These are phyloP conservation scores for Kuraishia cidri DNA, from an alignment of 805 yeast species.

Conservation along the genomic window DNA sequence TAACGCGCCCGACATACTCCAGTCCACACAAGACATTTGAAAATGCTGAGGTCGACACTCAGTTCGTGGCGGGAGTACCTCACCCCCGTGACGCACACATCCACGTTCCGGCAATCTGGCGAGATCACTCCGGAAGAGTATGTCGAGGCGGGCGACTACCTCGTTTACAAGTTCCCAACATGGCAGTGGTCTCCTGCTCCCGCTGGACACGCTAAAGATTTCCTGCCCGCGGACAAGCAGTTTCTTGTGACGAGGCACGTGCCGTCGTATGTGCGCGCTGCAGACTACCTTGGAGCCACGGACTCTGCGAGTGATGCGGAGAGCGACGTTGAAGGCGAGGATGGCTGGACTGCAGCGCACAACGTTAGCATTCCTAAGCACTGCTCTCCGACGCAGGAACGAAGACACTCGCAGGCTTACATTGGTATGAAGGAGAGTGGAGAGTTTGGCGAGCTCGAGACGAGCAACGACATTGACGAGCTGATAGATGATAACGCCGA, in stretches of 20 bases:
- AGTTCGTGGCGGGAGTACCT: slow-evolving; percentile 85
- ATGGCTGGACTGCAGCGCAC: slow-evolving; percentile 48
- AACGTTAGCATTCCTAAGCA: slow-evolving; percentile 8
- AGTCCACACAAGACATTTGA: no score
- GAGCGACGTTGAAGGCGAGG: slow-evolving; percentile 22
- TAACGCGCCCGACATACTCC: no score
- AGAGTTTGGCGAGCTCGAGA: slow-evolving; percentile 9
- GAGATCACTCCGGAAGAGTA: slow-evolving; percentile 95
- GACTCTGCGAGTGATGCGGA: slow-evolving; percentile 18
- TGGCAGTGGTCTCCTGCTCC: slow-evolving; percentile 86
- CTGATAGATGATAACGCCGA: slow-evolving; percentile 24
- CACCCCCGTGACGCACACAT: slow-evolving; percentile 83
- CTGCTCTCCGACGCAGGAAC: slow-evolving; percentile 12
- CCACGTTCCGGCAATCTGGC: slow-evolving; percentile 81
- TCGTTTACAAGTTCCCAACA: slow-evolving; percentile 88
- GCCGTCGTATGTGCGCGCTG: slow-evolving; percentile 73
- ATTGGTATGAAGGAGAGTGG: slow-evolving; percentile 13
- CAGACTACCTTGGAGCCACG: slow-evolving; percentile 32
- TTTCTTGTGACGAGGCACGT: slow-evolving; percentile 83
- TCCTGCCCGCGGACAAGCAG: slow-evolving; percentile 83
- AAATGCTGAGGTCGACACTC: slow-evolving; percentile 62
- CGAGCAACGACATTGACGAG: slow-evolving; percentile 31
- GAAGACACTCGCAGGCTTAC: slow-evolving; percentile 15
- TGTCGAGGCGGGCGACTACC: slow-evolving; percentile 87
- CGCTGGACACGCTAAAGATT: slow-evolving; percentile 45